A percentile compares a stretch with the other conserved stretches of the same genome.
These are phyloP conservation scores for Ascosphaera apis DNA, from an alignment of 2,329 filamentous ascomycete species.

Conservation along the genomic window DNA sequence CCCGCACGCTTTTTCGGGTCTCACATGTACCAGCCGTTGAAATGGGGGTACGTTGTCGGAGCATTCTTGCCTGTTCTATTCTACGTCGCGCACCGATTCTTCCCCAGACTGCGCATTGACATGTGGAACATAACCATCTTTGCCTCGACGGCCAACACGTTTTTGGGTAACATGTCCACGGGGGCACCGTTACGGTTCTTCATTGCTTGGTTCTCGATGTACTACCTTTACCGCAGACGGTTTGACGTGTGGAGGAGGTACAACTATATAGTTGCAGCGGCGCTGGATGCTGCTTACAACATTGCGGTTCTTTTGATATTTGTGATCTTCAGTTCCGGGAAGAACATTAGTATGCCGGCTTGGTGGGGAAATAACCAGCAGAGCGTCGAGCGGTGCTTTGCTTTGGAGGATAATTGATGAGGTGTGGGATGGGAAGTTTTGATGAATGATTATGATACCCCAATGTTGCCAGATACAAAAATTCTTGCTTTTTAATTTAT, in stretches of 20 bases:
- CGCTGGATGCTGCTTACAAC: constrained; percentile 40
- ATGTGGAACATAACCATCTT: constrained; percentile 41
- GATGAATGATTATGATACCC: too few species aligned
- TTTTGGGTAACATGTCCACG: constrained; percentile 39
- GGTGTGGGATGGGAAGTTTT: background rate
- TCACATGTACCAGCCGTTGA: constrained; percentile 10
- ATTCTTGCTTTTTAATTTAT: too few species aligned
- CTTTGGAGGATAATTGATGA: constrained; percentile 13
- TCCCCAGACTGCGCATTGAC: constrained; percentile 30
- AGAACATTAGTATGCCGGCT: constrained; percentile 34
- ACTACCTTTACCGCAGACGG: constrained; percentile 30
- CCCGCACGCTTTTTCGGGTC: constrained; percentile 12
- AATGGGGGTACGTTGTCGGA: constrained; percentile 13
- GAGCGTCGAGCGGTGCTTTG: constrained; percentile 36
- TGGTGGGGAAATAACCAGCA: constrained; percentile 38
- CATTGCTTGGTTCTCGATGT: constrained; percentile 38
- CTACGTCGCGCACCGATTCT: constrained; percentile 28
- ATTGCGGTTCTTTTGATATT: constrained; percentile 39
- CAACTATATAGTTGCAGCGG: constrained; percentile 37
- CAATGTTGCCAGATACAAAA: too few species aligned
- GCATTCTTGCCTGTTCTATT: constrained; percentile 15
- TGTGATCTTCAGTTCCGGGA: constrained; percentile 33
- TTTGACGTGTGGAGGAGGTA: constrained; percentile 36
- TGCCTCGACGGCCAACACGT: constrained; percentile 30
- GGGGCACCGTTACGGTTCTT: constrained; percentile 34